Evolutionary conservation across 1,284 basidiomycete genomes (phyloP).

Genomic region (Malassezia vespertilionis): DNA sequence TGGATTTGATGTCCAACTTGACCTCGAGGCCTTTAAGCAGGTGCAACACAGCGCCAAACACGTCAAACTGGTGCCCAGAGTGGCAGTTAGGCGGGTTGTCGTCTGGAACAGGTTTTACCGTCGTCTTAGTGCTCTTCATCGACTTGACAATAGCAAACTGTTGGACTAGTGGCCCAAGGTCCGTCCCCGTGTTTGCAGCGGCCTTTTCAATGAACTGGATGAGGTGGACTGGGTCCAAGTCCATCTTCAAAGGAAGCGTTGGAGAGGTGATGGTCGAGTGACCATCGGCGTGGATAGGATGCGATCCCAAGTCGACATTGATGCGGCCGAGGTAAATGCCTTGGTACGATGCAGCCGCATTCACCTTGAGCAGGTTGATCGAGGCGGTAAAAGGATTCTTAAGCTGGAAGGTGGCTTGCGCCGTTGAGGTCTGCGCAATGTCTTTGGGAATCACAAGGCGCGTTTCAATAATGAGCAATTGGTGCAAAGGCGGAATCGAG

Average conservation of each 20-base stretch:
- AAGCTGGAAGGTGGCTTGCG: slow-evolving; percentile 48
- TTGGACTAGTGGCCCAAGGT: slow-evolving; percentile 58
- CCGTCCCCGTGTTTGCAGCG: slow-evolving; percentile 55
- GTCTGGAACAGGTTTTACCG: slow-evolving; percentile 52
- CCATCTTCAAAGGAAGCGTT: slow-evolving; percentile 57
- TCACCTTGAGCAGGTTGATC: slow-evolving; percentile 59
- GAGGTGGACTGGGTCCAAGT: slow-evolving; percentile 58
- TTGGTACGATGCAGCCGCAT: slow-evolving; percentile 54
- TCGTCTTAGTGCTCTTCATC: slow-evolving; percentile 56
- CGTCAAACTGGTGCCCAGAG: slow-evolving; percentile 51
- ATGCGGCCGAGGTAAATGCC: slow-evolving; percentile 49
- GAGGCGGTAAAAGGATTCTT: slow-evolving; percentile 66
- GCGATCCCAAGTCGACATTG: slow-evolving; percentile 52
- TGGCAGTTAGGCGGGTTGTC: slow-evolving; percentile 51
- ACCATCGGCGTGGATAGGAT: slow-evolving; percentile 57
- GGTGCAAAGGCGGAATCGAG: slow-evolving; percentile 59
- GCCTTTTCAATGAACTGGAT: slow-evolving; percentile 56
- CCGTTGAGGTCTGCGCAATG: slow-evolving; percentile 35
- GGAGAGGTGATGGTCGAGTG: slow-evolving; percentile 58
- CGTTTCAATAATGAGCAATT: slow-evolving; percentile 55
- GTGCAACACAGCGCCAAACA: slow-evolving; percentile 57
- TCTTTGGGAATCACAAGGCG: slow-evolving; percentile 43
- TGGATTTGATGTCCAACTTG: slow-evolving; percentile 50
- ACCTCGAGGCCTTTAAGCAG: slow-evolving; percentile 56
- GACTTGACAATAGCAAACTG: slow-evolving; percentile 56